Evolutionary conservation across 495 filamentous ascomycete species (phyloP).

Genomic region (Lepraria neglecta): DNA sequence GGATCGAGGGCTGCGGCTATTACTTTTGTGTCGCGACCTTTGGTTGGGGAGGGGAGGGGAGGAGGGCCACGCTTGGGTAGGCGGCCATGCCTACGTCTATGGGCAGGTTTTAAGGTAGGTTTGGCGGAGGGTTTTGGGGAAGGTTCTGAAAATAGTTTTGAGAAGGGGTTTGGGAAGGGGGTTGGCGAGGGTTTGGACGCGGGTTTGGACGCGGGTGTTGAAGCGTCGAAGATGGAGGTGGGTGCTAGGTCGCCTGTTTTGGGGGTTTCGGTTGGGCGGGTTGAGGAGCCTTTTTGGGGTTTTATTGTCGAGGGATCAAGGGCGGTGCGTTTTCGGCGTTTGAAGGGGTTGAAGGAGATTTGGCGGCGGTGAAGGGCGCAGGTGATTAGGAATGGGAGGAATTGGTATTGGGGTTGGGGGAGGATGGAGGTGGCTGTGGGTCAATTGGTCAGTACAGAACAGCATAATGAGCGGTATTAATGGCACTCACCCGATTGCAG

Average conservation of each 20-base stretch:
- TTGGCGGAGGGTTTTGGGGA: too few species aligned
- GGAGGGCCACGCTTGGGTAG: constrained; percentile 19
- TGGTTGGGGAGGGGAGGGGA: neutral
- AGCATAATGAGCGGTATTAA: neutral
- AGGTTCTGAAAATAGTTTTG: too few species aligned
- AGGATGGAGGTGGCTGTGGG: constrained; percentile 28
- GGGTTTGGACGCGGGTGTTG: neutral
- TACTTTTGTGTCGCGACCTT: constrained; percentile 40
- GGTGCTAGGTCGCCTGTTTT: constrained; percentile 36
- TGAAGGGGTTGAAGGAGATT: constrained; percentile 28
- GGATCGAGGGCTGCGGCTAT: constrained; percentile 60
- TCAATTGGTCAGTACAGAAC: neutral
- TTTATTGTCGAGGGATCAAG: constrained; percentile 22
- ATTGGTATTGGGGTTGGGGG: constrained; percentile 14
- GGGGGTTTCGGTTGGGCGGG: constrained; percentile 26
- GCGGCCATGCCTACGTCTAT: neutral
- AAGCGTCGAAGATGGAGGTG: constrained; percentile 55
- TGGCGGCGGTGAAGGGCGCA: constrained; percentile 12
- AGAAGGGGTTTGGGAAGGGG: too few species aligned
- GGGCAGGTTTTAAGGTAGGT: too few species aligned
- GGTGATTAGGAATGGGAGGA: constrained; percentile 12
- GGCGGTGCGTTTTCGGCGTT: constrained; percentile 31
- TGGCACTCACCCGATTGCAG: constrained; percentile 6
- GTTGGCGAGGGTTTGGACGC: too few species aligned
- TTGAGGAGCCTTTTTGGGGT: constrained; percentile 12